Base-by-base conservation (phyloP, 176 grass and related monocot genomes). In the Sorghum bicolor region DNA sequence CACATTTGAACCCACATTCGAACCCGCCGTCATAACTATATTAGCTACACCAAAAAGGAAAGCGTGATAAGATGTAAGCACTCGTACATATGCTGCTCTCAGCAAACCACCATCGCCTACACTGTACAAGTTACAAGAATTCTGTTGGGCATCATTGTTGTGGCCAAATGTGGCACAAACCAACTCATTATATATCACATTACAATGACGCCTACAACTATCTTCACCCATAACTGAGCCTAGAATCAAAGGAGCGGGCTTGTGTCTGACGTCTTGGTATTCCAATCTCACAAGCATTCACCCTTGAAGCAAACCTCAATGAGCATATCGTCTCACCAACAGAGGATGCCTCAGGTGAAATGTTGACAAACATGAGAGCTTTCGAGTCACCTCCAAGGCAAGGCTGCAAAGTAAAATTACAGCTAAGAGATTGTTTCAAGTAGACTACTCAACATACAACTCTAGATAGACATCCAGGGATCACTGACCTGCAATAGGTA, bases 361-460 rank as follows among this genome's bases (percentile, higher is more conserved):
- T 82, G 39, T 98, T 98, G 57, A 98, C 96, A 80, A 98, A 92
- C 96, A 98, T 98, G 8, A 98, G 74, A 7, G 96, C 95, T 71
- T 98, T 98, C 0, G 96, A 95, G 57, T 98, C 96, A 10, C 96
- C 96, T 17, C 96, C 96, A 66, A 98, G 94, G 80, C 96, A 98
- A 77, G 96, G 96, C 96, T 98, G 87, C 82, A 40, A 45, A 17
- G 36, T 4, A 30, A 82, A 70, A 26, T 60, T 55, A 67, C 31
- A 66, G 8, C 31, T 76, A 25, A 87, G 50, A 39, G 22, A 17
- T 62, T 73, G 3, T 70, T 79, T 72, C 1, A 61, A 25, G 81
- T 70, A 38, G 1, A 25, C 20, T 12, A 3, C 5, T n/a, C 12
- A 45, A 8, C 9, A 37, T 22, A 20, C 13, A 72, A 4, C 1